Evolutionary conservation across 1,284 basidiomycete species (phyloP), one percentile per base, ranked within the genome.

Genomic region (Vanrija humicola): DNA sequence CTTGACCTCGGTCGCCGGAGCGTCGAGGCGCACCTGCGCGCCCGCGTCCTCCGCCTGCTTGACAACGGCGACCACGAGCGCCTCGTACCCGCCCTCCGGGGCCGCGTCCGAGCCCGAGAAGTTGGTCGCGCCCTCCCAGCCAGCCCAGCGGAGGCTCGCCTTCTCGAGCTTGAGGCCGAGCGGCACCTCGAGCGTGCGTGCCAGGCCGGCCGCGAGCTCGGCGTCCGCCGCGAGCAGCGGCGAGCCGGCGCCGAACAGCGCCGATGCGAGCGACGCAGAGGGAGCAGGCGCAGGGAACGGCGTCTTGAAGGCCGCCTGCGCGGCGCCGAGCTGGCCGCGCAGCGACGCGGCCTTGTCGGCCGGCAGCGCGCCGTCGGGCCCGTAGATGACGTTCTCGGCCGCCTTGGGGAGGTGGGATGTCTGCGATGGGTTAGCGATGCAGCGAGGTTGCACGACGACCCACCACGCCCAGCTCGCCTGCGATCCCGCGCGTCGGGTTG

Each of bases 71-170:
- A 63, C 58, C 5, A 77, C 73, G 21, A 81, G 64, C 29, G 72
- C 69, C 59, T 77, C 66, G 66, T 81, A 82, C 0, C 81, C 81
- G 6, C 79, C 79, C 44, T 73, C 72, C 10, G 80, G 80, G 6
- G 77, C 78, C 2, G 74, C 78, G 61, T 82, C 80, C 3, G 79
- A 79, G 0, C 81, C 81, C 18, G 70, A 73, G 52, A 75, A 80
- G 15, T 68, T 72, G 6, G 72, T 64, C 34, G 71, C 69, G 21
- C 66, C 70, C 56, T 79, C 77, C 68, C 72, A 77, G 8, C 76
- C 76, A 16, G 69, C 64, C 74, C 73, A 79, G 39, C 66, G 64
- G 7, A 77, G 64, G 1, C 67, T 68, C 12, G 72, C 72, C 5
- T 74, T 61, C 57, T 80, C 78, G 7, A 80, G 70, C 55, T 72